A percentile compares a stretch with the other conserved stretches of the same genome.
These are phyloP conservation scores for Candida schatavii DNA, from an alignment of 805 yeast species.

Conservation along the genomic window DNA sequence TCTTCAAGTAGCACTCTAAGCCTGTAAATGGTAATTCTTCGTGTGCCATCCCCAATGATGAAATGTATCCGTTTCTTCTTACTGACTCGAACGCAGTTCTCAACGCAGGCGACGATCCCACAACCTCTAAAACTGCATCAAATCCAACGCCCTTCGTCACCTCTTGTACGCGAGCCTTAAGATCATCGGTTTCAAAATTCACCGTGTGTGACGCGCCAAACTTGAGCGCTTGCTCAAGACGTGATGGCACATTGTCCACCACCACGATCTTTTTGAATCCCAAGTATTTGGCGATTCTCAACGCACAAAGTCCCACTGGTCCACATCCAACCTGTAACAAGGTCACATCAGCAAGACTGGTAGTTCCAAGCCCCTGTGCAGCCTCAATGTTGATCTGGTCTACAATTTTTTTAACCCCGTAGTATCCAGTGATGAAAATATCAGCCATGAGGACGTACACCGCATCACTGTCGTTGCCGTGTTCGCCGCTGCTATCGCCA, in stretches of 20 bases:
- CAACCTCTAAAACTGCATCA: conserved; percentile 60
- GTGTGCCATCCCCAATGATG: conserved; percentile 61
- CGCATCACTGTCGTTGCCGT: conserved; percentile 28
- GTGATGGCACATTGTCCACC: conserved; percentile 47
- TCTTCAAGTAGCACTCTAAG: conserved; percentile 55
- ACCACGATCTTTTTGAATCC: conserved; percentile 46
- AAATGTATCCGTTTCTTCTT: conserved; percentile 56
- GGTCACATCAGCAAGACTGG: conserved; percentile 24
- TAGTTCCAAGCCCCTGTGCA: conserved; percentile 15
- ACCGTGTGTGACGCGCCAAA: conserved; percentile 51
- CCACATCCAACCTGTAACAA: conserved; percentile 59
- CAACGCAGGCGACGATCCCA: conserved; percentile 53
- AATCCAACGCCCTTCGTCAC: conserved; percentile 51
- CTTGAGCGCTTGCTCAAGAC: conserved; percentile 41
- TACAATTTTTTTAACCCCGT: conserved; percentile 51
- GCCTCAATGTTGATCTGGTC: conserved; percentile 35
- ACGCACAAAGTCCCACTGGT: conserved; percentile 57
- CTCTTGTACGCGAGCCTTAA: conserved; percentile 25
- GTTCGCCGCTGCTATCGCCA: too few species aligned
- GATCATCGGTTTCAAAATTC: conserved; percentile 38
- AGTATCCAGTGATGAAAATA: conserved; percentile 62
- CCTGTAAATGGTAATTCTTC: conserved; percentile 56
- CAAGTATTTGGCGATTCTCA: conserved; percentile 40
- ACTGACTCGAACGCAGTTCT: conserved; percentile 50
- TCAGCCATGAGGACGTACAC: conserved; percentile 59